phyloP scores from a whole-genome alignment of 2,329 filamentous ascomycete genomes.

The Verruconis gallopava region DNA sequence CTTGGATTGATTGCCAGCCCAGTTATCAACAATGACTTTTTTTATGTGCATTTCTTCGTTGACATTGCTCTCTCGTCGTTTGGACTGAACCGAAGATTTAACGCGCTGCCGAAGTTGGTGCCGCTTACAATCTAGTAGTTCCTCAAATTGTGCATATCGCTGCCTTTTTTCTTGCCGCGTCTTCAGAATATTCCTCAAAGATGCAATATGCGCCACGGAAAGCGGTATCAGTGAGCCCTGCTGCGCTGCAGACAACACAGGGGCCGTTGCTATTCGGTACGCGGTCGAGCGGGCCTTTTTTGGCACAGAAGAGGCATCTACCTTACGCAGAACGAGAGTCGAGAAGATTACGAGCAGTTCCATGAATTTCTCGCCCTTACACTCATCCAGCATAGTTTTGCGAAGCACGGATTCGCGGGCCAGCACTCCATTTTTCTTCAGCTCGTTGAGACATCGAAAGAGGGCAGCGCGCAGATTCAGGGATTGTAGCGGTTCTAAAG shows the following conservation, averaged over 20 bases:
- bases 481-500: slow-evolving; percentile 79
- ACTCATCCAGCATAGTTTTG: slow-evolving; percentile 95
- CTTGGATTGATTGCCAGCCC: slow-evolving; percentile 60
- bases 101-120: slow-evolving; percentile 42
- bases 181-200: slow-evolving; percentile 46
- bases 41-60: slow-evolving; percentile 30
- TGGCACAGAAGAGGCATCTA: slow-evolving; percentile 32
- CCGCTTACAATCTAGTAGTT: slow-evolving; percentile 52
- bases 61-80: slow-evolving; percentile 23
- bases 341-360: slow-evolving; percentile 79
- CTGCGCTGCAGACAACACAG: slow-evolving; percentile 18
- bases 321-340: slow-evolving; percentile 63
- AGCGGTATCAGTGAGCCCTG: slow-evolving; percentile 45
- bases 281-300: slow-evolving; percentile 33
- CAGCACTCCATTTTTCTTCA: slow-evolving; percentile 77
- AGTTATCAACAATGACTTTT: slow-evolving; percentile 54
- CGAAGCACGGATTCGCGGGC: slow-evolving; percentile 69
- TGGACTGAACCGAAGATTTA: slow-evolving; percentile 24
- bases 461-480: slow-evolving; percentile 78
- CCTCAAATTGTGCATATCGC: slow-evolving; percentile 50
- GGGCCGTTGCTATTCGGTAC: slow-evolving; percentile 36
- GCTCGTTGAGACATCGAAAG: slow-evolving; percentile 64
- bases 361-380: slow-evolving; percentile 79
- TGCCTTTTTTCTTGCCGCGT: slow-evolving; percentile 46
- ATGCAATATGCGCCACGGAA: slow-evolving; percentile 58